A percentile compares a stretch with the other conserved stretches of the same genome.
Conservation (phyloP, 169 alveolate genomes). For the Plasmodium ovale region DNA sequence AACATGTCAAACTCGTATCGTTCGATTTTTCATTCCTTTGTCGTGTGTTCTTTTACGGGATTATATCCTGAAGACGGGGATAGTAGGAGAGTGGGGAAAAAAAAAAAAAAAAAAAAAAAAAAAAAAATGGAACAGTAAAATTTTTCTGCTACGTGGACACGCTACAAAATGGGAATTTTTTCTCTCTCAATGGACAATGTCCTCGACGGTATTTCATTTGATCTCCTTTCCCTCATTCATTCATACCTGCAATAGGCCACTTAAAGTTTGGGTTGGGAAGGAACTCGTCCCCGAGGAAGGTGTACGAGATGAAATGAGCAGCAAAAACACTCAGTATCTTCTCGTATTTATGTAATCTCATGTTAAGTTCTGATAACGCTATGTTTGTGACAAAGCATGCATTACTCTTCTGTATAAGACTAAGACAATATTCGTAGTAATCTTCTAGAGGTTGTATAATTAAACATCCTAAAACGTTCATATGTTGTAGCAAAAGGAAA, state of each 20-base stretch:
- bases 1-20: too few relatives aligned
- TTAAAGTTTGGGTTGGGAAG: slow-evolving; percentile 53
- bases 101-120: too few relatives aligned
- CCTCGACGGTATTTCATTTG: not conserved
- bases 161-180: too few relatives aligned
- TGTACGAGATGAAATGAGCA: slow-evolving; percentile 45
- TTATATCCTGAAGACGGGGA: too few relatives aligned
- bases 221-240: not conserved
- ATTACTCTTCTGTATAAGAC: slow-evolving; percentile 18
- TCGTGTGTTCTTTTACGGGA: too few relatives aligned
- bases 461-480: slow-evolving; percentile 38
- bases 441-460: slow-evolving; percentile 47
- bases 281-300: slow-evolving; percentile 50
- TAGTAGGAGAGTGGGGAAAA: too few relatives aligned
- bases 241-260: slow-evolving; percentile 25
- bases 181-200: too few relatives aligned
- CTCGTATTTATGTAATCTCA: not conserved
- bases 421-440: slow-evolving; percentile 31
- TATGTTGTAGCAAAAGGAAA: slow-evolving; percentile 26
- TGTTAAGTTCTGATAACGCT: slow-evolving; percentile 5
- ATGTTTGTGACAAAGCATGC: slow-evolving; percentile 53
- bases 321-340: not conserved
- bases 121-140: too few relatives aligned
- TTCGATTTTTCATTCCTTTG: too few relatives aligned
- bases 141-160: too few relatives aligned